Evolutionary conservation across 2,329 filamentous ascomycete species (phyloP).

Genomic region (Fusarium setosum): DNA sequence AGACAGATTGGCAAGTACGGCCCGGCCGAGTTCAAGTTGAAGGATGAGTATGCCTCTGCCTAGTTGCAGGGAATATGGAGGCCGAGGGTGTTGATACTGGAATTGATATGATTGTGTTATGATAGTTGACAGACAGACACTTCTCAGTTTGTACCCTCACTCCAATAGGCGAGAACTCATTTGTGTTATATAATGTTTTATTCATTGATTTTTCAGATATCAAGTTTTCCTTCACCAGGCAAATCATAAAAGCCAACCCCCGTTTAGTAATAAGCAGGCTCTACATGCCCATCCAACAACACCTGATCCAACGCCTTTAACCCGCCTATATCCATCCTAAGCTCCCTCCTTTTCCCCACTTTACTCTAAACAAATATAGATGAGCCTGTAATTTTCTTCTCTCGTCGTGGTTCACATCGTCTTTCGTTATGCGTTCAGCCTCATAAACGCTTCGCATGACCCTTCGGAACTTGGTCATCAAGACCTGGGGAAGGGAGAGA

Average conservation of each 20-base stretch:
- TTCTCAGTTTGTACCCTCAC: background rate
- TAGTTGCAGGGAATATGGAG: too few species aligned
- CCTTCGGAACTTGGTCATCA: conserved; percentile 10
- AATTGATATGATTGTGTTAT: background rate
- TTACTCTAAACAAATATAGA: background rate
- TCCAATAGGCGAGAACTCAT: too few species aligned
- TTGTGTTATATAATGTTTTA: background rate
- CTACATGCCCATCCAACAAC: conserved; percentile 19
- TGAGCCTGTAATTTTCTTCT: background rate
- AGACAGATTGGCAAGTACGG: conserved; percentile 43
- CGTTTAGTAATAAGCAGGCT: conserved; percentile 17
- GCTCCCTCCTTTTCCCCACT: background rate
- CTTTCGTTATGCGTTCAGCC: background rate
- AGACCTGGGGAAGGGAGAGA: background rate
- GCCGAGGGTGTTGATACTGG: too few species aligned
- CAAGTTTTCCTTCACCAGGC: background rate
- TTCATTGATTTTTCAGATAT: background rate
- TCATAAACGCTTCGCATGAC: background rate
- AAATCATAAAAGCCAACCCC: background rate
- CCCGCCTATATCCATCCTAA: conserved; percentile 2
- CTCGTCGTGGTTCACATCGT: background rate
- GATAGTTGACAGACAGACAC: background rate
- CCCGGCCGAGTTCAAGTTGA: conserved; percentile 42
- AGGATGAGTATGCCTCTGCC: conserved; percentile 37
- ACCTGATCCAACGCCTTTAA: conserved; percentile 23